These are phyloP conservation scores for Bacidia rubella DNA, from an alignment of 495 filamentous ascomycete genomes.

Conservation along the genomic window DNA sequence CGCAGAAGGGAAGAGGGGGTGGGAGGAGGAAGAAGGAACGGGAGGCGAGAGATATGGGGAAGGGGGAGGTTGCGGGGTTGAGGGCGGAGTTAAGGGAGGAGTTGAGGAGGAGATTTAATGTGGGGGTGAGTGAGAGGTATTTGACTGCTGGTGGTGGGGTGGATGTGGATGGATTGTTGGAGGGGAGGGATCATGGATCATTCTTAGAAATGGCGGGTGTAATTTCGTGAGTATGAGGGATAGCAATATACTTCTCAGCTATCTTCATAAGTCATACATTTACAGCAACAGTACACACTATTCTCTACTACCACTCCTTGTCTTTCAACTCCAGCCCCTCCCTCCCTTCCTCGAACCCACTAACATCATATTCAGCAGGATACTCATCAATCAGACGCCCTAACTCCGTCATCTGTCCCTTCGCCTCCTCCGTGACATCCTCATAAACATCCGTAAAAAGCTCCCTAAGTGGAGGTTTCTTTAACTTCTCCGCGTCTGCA, in stretches of 20 bases:
- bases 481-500: conserved; percentile 73
- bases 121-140: conserved; percentile 85
- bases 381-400: conserved; percentile 68
- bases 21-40: conserved; percentile 64
- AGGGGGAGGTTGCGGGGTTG: conserved; percentile 51
- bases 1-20: conserved; percentile 51
- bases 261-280: too few species aligned
- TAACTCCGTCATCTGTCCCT: conserved; percentile 65
- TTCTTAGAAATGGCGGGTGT: background rate
- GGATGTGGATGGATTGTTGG: conserved; percentile 68
- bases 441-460: conserved; percentile 87
- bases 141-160: conserved; percentile 55
- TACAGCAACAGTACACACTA: background rate
- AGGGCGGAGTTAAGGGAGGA: conserved; percentile 49
- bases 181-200: conserved; percentile 26
- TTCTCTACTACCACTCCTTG: background rate
- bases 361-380: conserved; percentile 84
- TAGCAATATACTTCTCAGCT: too few species aligned
- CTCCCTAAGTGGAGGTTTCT: conserved; percentile 63
- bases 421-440: conserved; percentile 67
- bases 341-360: conserved; percentile 60
- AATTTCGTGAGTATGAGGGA: too few species aligned
- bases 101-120: conserved; percentile 66
- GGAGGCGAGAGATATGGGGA: conserved; percentile 51
- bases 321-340: conserved; percentile 39